Percentiles rank a stretch among this genome's conserved stretches.
Conservation (phyloP, 192 early-diverging fungal genomes). For the Backusella tarrabulga region DNA sequence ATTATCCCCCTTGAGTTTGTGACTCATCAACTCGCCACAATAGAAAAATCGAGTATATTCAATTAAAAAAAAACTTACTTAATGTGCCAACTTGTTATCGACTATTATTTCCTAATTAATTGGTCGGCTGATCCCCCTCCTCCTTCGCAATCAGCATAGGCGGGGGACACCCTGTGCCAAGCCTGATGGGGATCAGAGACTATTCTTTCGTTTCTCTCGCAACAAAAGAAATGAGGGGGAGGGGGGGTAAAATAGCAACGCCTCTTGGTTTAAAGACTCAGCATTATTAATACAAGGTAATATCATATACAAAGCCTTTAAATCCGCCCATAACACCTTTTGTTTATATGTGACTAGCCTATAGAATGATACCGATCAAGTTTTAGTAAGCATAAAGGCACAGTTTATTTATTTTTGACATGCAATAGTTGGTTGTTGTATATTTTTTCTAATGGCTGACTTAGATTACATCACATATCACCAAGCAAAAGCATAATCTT, state of each 20-base stretch:
- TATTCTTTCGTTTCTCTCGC: background rate
- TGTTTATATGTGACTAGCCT: background rate
- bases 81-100: background rate
- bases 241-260: background rate
- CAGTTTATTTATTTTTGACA: background rate
- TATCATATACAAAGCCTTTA: background rate
- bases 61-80: background rate
- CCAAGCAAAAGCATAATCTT: background rate
- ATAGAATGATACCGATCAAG: background rate
- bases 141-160: background rate
- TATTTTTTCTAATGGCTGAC: slow-evolving; percentile 2
- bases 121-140: background rate
- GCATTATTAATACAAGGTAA: background rate
- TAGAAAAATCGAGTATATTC: background rate
- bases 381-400: background rate
- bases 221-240: background rate
- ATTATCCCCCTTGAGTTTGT: background rate
- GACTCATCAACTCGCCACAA: background rate
- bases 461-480: background rate
- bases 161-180: background rate
- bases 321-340: background rate
- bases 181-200: background rate
- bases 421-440: background rate
- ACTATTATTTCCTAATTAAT: background rate
- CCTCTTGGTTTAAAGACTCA: background rate